A percentile compares a stretch with the other conserved stretches of the same genome.
Evolutionary conservation across 1,284 basidiomycete genomes (phyloP).

Genomic region (Ustilago hordei): DNA sequence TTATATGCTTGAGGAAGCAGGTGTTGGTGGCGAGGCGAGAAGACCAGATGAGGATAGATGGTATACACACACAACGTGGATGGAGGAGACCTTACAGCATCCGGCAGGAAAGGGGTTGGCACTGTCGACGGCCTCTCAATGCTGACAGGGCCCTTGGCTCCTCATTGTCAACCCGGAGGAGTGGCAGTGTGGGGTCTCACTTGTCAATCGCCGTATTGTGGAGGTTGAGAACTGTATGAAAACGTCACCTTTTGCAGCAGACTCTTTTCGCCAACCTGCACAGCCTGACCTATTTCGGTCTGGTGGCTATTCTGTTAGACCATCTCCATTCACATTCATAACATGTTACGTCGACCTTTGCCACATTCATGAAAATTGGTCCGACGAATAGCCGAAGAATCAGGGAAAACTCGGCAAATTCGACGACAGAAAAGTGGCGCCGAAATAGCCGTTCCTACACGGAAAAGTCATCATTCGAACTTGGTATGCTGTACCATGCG

Average conservation of each 20-base stretch:
- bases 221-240: constrained; percentile 3
- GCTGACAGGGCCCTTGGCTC: background rate
- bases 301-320: background rate
- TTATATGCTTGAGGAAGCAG: background rate
- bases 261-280: background rate
- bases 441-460: constrained; percentile 32
- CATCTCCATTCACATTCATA: background rate
- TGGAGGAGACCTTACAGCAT: background rate
- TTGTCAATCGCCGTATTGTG: background rate
- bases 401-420: constrained; percentile 10
- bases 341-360: background rate
- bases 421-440: background rate
- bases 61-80: background rate
- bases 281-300: constrained; percentile 1
- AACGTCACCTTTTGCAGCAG: background rate
- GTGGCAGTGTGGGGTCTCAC: background rate
- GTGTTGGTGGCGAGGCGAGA: constrained; percentile 1
- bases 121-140: background rate
- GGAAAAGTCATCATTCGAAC: background rate
- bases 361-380: background rate
- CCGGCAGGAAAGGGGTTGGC: background rate
- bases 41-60: background rate
- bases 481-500: background rate
- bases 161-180: background rate
- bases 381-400: constrained; percentile 5